Base-by-base conservation (phyloP, 768 basidiomycete species). In the Lactarius sp. region DNA sequence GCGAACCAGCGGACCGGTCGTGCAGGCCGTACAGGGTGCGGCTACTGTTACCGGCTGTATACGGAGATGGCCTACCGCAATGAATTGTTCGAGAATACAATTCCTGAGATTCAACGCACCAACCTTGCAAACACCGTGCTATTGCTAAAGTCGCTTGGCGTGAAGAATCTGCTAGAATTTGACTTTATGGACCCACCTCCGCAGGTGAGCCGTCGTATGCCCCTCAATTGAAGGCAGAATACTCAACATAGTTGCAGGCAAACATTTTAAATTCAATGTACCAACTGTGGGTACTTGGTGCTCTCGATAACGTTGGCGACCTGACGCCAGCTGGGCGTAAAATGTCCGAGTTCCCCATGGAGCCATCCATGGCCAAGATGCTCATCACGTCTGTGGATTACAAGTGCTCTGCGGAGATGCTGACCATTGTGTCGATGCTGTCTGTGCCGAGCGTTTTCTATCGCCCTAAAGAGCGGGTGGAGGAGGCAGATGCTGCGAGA, bases 111-210 rank as follows among this genome's bases (percentile, higher is more conserved):
- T 59, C 97, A 99, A 74, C 81, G 97, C 52, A 99, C 97, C 10
- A 98, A 99, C 75, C 75, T 99, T 60, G 95, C 97, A 20, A 98
- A 99, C 71, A 99, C 96, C 0, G 97, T 98, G 0, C 76, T 98
- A 22, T 76, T 98, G 42, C 80, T 99, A 62, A 99, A 98, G 73
- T 95, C 95, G 3, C 80, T 99, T 6, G 96, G 97, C 10, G 97
- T 99, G 47, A 97, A 97, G 79, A 94, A 98, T 72, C 76, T 98
- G 47, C 81, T 99, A 22, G 96, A 99, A 75, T 99, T 98, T 71
- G 96, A 98, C 75, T 99, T 99, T 73, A 98, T 99, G 97, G 97
- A 99, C 73, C 97, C 97, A n/a, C 97, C 97, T 22, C 97, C 97
- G n/a, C 94, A 96, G 82, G 92, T 88, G 69, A 59, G 74, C 47